Percentiles rank a stretch among this genome's conserved stretches.
Conservation (phyloP, 2,329 filamentous ascomycete genomes). For the Calonectria crousiana region DNA sequence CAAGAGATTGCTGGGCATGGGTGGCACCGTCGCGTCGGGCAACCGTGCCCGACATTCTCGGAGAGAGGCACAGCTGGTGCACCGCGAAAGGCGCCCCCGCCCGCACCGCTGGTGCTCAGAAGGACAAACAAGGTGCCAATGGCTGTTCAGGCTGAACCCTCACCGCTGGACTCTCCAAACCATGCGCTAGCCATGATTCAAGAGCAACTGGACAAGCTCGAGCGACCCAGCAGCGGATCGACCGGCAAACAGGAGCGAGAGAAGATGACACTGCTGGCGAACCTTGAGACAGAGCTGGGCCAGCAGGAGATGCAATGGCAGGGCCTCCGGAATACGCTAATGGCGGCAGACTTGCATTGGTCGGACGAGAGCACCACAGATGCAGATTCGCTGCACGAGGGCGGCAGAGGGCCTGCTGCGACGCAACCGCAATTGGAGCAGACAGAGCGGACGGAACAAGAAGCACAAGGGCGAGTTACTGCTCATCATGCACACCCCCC, state of each 20-base stretch:
- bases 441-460: slow-evolving; percentile 14
- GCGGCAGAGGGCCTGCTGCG: slow-evolving; percentile 15
- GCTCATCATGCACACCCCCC: slow-evolving; percentile 22
- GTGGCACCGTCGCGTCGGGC: slow-evolving; percentile 71
- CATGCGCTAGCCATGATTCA: slow-evolving; percentile 64
- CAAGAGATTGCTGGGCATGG: slow-evolving; percentile 22
- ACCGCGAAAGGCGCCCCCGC: slow-evolving; percentile 67
- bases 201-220: slow-evolving; percentile 63
- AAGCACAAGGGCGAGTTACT: slow-evolving; percentile 3
- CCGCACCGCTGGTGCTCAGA: slow-evolving; percentile 66
- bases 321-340: slow-evolving; percentile 64
- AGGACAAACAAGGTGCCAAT: slow-evolving; percentile 56
- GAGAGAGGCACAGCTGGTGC: slow-evolving; percentile 59
- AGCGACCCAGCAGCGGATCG: slow-evolving; percentile 53
- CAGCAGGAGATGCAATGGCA: slow-evolving; percentile 72
- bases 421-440: not conserved
- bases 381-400: slow-evolving; percentile 38
- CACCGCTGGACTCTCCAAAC: slow-evolving; percentile 65
- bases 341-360: slow-evolving; percentile 62
- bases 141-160: slow-evolving; percentile 62
- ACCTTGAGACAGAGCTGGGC: slow-evolving; percentile 73
- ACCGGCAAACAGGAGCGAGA: slow-evolving; percentile 52
- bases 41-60: slow-evolving; percentile 71
- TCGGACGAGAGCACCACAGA: slow-evolving; percentile 45
- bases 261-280: slow-evolving; percentile 64